Conservation (phyloP, 768 basidiomycete genomes). For the Lyophyllum semitale region DNA sequence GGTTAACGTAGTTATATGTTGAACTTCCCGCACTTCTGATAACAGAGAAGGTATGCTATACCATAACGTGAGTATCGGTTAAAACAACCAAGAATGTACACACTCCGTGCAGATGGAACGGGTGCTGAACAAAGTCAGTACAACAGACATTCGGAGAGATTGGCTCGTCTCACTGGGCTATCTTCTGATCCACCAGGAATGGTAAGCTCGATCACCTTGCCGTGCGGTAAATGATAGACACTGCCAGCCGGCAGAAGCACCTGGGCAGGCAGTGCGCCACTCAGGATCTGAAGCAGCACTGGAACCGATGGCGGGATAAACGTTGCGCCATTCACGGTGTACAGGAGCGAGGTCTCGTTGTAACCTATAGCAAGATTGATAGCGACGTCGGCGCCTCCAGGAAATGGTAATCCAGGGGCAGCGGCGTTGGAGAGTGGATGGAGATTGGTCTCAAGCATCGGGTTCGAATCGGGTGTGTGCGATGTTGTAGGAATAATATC, state of each 20-base stretch:
- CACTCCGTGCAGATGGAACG: no score
- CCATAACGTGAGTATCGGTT: neutral
- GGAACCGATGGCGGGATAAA: constrained; percentile 44
- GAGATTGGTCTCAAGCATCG: constrained; percentile 36
- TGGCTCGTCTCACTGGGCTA: constrained; percentile 3
- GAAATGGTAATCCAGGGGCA: constrained; percentile 13
- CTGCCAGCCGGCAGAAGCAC: constrained; percentile 48
- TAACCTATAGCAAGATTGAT: no score
- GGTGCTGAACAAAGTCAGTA: constrained; percentile 20
- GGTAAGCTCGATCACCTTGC: constrained; percentile 45
- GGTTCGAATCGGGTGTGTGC: constrained; percentile 14
- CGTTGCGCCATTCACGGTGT: constrained; percentile 30
- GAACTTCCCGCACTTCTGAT: constrained; percentile 34
- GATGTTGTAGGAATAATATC: constrained; percentile 28
- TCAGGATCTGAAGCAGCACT: constrained; percentile 64
- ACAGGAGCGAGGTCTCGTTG: constrained; percentile 11
- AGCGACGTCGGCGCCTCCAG: constrained; percentile 26
- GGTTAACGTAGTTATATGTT: neutral
- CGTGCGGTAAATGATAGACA: constrained; percentile 47
- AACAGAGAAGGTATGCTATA: constrained; percentile 38
- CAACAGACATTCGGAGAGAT: constrained; percentile 5
- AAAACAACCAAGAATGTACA: constrained; percentile 26
- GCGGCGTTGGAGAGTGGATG: constrained; percentile 8
- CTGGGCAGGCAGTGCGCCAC: constrained; percentile 47
- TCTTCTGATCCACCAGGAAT: constrained; percentile 36